Evolutionary conservation across 805 yeast genomes (phyloP), one percentile per base, ranked within the genome.

Genomic region (Nakazawaea anatomiae): DNA sequence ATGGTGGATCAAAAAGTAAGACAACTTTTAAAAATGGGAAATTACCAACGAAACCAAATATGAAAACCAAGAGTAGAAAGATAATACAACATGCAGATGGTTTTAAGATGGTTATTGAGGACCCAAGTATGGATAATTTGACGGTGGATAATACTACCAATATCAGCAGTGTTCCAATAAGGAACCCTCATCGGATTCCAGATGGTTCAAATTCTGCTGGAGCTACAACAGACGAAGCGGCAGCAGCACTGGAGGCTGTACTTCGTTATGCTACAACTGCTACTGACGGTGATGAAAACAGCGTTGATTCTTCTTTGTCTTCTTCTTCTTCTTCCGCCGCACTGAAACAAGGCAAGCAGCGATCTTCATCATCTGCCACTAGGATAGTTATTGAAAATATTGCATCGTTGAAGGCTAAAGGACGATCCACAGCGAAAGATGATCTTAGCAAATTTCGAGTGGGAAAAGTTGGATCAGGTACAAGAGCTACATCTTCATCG

Each of bases 61-160:
- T 18, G 25, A 18, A 18, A 12, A 9, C 31, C 18, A 44, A 41
- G 34, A n/a, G n/a, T 11, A 50, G 47, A 31, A 39, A 28, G 18
- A 28, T 46, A 12, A 39, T 51, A 2, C 40, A 51, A 36, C 47
- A 46, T 46, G 6, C 44, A 3, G 31, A 51, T 39, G 53, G 50
- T 6, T 43, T 51, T n/a, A 51, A 51, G 30, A 34, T 51, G 44
- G 53, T 51, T 6, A 34, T 51, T 18, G 53, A 51, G 46, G 40
- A 39, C 34, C 53, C 52, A 3, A 14, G 39, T 28, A 5, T 31
- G 4, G 42, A 32, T 32, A 32, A 9, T 2, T 32, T 32, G 35
- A 32, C 35, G 35, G 3, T 32, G 11, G 11, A 9, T 32, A 32
- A 9, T 9, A 32, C 11, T 9, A 32, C 35, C 35, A 32, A 9